phyloP scores from a whole-genome alignment of 495 filamentous ascomycete species.

The Clohesyomyces aquaticus region DNA sequence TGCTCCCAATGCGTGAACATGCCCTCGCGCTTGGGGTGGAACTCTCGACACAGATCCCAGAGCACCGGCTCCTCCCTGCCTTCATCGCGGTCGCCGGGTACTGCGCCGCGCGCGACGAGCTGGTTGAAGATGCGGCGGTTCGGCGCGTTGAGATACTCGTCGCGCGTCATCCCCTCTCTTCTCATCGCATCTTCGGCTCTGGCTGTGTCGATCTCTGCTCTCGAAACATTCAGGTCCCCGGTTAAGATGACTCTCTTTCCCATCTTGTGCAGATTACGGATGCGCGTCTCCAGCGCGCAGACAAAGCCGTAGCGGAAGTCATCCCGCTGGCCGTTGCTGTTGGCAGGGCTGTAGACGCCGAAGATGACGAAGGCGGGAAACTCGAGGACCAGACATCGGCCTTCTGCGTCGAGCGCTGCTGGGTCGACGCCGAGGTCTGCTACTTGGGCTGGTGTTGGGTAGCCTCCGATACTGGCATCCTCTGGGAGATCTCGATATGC shows the following conservation, averaged over 20 bases:
- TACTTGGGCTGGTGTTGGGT: slow-evolving; percentile 72
- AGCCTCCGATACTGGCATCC: slow-evolving; percentile 89
- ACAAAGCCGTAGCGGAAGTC: slow-evolving; percentile 82
- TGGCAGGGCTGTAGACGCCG: slow-evolving; percentile 87
- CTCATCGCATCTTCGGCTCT: slow-evolving; percentile 67
- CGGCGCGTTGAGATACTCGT: slow-evolving; percentile 73
- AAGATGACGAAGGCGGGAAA: slow-evolving; percentile 95
- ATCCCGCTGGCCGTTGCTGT: slow-evolving; percentile 80
- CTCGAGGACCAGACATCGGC: slow-evolving; percentile 88
- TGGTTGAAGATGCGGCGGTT: slow-evolving; percentile 86
- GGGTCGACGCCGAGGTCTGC: slow-evolving; percentile 65
- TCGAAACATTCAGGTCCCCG: slow-evolving; percentile 88
- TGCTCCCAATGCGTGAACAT: slow-evolving; percentile 99
- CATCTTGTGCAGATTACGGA: slow-evolving; percentile 79
- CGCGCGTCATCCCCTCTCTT: slow-evolving; percentile 67
- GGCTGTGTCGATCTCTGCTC: slow-evolving; percentile 73
- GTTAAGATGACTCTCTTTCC: slow-evolving; percentile 83
- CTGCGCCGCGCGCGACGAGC: slow-evolving; percentile 70
- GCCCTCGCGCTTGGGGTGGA: slow-evolving; percentile 74
- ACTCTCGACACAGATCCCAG: slow-evolving; percentile 83
- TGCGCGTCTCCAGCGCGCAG: slow-evolving; percentile 74
- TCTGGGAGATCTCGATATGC: slow-evolving; percentile 75
- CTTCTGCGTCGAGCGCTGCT: slow-evolving; percentile 80
- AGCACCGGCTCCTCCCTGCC: slow-evolving; percentile 75
- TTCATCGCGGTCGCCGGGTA: slow-evolving; percentile 69